Evolutionary conservation across 805 yeast species (phyloP).

Genomic region (Myxozyma neotropica): DNA sequence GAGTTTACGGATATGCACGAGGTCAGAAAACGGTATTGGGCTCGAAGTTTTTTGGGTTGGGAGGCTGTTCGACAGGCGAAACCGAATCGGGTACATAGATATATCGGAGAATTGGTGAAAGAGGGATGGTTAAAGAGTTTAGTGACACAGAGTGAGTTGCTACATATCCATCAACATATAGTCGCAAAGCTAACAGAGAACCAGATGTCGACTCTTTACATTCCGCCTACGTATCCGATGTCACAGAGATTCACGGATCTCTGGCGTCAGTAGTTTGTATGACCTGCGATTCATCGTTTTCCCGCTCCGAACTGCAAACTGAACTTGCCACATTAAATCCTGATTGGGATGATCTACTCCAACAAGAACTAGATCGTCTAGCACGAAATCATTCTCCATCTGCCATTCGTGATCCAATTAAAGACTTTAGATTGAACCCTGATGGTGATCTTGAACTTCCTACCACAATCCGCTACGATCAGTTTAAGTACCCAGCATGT

Average conservation of each 20-base stretch:
- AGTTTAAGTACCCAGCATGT: conserved; percentile 38
- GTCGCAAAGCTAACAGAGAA: neutral
- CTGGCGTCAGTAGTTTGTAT: conserved; percentile 35
- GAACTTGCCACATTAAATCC: conserved; percentile 33
- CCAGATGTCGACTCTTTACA: conserved; percentile 38
- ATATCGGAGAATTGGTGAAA: conserved; percentile 28
- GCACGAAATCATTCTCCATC: neutral
- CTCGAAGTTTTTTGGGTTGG: conserved; percentile 38
- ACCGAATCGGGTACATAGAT: conserved; percentile 35
- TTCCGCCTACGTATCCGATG: conserved; percentile 29
- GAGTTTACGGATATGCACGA: conserved; percentile 34
- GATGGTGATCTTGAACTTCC: conserved; percentile 38
- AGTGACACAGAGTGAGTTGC: conserved; percentile 35
- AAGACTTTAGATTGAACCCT: conserved; percentile 31
- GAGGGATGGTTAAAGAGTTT: conserved; percentile 28
- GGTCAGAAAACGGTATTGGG: conserved; percentile 39
- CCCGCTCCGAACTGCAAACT: conserved; percentile 30
- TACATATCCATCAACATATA: too few species aligned
- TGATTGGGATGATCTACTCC: conserved; percentile 31
- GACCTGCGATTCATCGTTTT: conserved; percentile 31
- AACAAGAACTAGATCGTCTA: conserved; percentile 21
- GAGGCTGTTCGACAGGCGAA: conserved; percentile 28
- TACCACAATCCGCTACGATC: conserved; percentile 27
- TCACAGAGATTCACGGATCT: conserved; percentile 38
- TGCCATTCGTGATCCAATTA: conserved; percentile 19